Percentiles rank a stretch among this genome's conserved stretches.
These are phyloP conservation scores for Aspergillus affinis DNA, from an alignment of 495 filamentous ascomycete genomes.

Conservation along the genomic window DNA sequence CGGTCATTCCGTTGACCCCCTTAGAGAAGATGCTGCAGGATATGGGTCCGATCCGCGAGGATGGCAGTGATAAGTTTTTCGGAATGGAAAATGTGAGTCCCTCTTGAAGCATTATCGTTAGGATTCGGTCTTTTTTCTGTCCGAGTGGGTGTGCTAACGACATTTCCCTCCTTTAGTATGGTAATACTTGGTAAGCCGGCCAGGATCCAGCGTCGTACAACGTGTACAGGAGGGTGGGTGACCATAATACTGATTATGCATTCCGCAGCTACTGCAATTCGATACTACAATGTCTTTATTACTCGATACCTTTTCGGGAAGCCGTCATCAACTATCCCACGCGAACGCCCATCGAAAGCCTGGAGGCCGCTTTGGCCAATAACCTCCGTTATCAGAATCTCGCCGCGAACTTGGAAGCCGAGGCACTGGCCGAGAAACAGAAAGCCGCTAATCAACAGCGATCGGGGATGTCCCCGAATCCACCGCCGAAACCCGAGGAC, in stretches of 20 bases:
- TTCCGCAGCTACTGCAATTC: constrained; percentile 89
- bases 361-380: constrained; percentile 47
- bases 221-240: background rate
- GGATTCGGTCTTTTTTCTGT: background rate
- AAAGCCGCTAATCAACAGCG: constrained; percentile 35
- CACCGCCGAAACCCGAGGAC: constrained; percentile 71
- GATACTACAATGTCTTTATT: constrained; percentile 94
- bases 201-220: background rate
- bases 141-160: constrained; percentile 20
- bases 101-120: constrained; percentile 5
- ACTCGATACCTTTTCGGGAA: constrained; percentile 92
- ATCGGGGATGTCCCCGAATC: constrained; percentile 51
- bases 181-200: constrained; percentile 83
- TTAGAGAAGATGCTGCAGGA: constrained; percentile 81
- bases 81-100: constrained; percentile 91
- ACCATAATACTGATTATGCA: constrained; percentile 7
- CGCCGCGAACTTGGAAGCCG: constrained; percentile 40
- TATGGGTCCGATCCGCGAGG: constrained; percentile 71
- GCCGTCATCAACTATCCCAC: constrained; percentile 89
- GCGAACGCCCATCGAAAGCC: constrained; percentile 55
- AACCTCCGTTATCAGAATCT: constrained; percentile 48
- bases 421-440: constrained; percentile 45
- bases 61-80: constrained; percentile 98
- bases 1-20: constrained; percentile 66
- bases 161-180: constrained; percentile 60